These are phyloP conservation scores for Cucumis sativus DNA, from an alignment of 306 rosid species.

Conservation along the genomic window Cucumber_9930_V3 NC_026659.2:25633001-25633500, in stretches of 20 bases:
- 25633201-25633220: constrained; percentile 33
- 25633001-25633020: neutral
- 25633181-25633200: constrained; percentile 42
- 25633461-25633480: constrained; percentile 3
- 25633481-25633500: neutral
- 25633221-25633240: constrained; percentile 24
- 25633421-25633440: neutral
- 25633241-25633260: constrained; percentile 24
- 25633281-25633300: constrained; percentile 22
- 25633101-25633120: constrained; percentile 37
- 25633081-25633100: constrained; percentile 14
- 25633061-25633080: constrained; percentile 44
- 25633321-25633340: neutral
- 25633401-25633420: neutral
- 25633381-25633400: neutral
- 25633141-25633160: constrained; percentile 16
- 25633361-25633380: constrained; percentile 4
- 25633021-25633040: constrained; percentile 79
- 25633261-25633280: constrained; percentile 18
- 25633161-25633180: constrained; percentile 36
- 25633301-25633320: neutral
- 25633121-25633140: constrained; percentile 20
- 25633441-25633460: neutral
- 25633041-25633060: constrained; percentile 77
- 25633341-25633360: neutral